Evolutionary conservation across 176 grass and related monocot species (phyloP).

Genomic region (Olyra latifolia): DNA sequence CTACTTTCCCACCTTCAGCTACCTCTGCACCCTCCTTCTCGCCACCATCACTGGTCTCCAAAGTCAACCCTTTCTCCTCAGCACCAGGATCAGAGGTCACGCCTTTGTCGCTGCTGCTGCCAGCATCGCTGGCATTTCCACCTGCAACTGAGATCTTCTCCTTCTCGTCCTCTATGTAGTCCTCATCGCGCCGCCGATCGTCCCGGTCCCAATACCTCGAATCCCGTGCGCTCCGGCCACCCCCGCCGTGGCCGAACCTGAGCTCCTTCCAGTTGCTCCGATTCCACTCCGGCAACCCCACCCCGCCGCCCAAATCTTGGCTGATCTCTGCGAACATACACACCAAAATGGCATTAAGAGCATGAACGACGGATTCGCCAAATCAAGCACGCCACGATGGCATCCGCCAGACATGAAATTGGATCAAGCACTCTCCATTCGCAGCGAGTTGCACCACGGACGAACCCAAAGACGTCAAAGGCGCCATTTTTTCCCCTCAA

Average conservation of each 20-base stretch:
- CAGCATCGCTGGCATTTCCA: constrained; percentile 23
- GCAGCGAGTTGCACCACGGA: neutral
- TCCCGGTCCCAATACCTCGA: constrained; percentile 89
- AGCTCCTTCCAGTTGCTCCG: constrained; percentile 65
- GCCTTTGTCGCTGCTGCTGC: constrained; percentile 1
- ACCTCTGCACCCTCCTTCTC: constrained; percentile 28
- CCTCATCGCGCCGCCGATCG: constrained; percentile 67
- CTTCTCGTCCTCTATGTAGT: constrained; percentile 67
- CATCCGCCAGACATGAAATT: constrained; percentile 6
- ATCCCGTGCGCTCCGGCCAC: constrained; percentile 52
- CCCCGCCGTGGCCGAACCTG: constrained; percentile 71
- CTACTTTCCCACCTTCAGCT: constrained; percentile 44
- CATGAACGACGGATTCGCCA: neutral
- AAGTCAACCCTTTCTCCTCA: constrained; percentile 35
- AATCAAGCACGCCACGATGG: constrained; percentile 10
- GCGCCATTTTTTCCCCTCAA: neutral
- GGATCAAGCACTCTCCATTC: constrained; percentile 7
- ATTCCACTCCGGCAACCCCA: constrained; percentile 49
- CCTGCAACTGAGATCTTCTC: constrained; percentile 37
- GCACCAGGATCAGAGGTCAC: constrained; percentile 22
- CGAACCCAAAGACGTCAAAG: neutral
- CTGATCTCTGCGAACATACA: constrained; percentile 43
- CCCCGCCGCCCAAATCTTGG: constrained; percentile 40
- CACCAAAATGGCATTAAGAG: neutral
- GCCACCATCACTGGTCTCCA: neutral